Evolutionary conservation across 768 basidiomycete genomes (phyloP), one percentile per base, ranked within the genome.

Genomic region (Austroboletus eburneus): DNA sequence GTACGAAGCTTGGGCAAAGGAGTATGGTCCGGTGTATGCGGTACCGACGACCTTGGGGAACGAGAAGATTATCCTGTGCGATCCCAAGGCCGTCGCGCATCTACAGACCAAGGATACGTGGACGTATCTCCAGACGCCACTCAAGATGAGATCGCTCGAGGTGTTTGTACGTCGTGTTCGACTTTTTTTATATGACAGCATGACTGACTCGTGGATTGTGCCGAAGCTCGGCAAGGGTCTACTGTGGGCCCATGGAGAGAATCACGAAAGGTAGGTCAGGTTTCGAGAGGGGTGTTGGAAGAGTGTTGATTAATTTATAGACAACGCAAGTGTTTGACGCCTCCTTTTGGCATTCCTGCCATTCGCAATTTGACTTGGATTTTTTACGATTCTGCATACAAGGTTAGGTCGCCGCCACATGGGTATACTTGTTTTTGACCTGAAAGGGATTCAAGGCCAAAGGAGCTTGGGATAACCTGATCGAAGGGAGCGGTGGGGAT

Each of bases 81-180:
- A 77, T 49, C 71, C 71, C 3, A 77, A 73, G 37, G 45, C 49
- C 5, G 38, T 51, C 18, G 45, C 49, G 4, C 49, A 51, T 23
- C 35, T 43, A 3, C 33, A 43, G 10, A 37, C 24, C 9, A 43
- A 43, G 9, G 45, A 46, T 10, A 37, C 40, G 1, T 39, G 57
- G 5, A 67, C 63, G 0, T 80, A 81, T 52, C 58, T 72, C 0
- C 71, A 72, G 38, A 69, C 69, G 0, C 62, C 58, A 14, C 14
- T 32, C 30, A 13, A 6, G 9, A 32, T 9, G 14, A 7, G 13
- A 32, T 4, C 30, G 12, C 8, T 13, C 4, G 30, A 7, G 30
- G 9, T 55, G 71, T 17, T 9, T 5, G 48, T 49, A 27, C 18
- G 51, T n/a, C n/a, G n/a, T 22, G 7, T 2, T 18, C 23, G 23